These are phyloP conservation scores for Bauhinia variegata DNA, from an alignment of 306 rosid genomes.

Conservation along the genomic window DNA sequence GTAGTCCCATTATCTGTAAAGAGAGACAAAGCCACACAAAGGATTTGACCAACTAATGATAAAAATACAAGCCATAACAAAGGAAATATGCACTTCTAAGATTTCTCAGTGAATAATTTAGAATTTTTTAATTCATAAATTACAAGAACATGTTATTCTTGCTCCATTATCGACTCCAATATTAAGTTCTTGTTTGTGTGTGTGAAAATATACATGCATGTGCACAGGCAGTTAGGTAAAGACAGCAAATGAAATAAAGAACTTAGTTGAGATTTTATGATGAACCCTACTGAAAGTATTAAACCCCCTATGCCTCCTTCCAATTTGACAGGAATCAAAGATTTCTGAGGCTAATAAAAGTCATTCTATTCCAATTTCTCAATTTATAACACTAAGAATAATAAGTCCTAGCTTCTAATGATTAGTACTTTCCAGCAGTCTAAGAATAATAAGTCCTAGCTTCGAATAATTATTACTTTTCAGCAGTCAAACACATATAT, in stretches of 20 bases:
- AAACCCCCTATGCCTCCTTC: conserved; percentile 11
- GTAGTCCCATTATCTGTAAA: too few species aligned
- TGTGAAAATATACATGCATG: not conserved
- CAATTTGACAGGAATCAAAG: conserved; percentile 5
- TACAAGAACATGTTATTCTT: not conserved
- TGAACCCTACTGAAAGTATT: conserved; percentile 13
- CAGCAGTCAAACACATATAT: conserved; percentile 15
- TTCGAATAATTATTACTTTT: conserved; percentile 14
- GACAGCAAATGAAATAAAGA: conserved; percentile 8
- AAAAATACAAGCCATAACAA: too few species aligned
- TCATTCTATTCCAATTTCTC: conserved; percentile 1
- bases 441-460: conserved; percentile 4
- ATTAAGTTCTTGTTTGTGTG: conserved; percentile 2
- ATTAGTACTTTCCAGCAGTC: too few species aligned
- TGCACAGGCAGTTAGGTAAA: not conserved
- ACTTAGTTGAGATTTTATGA: not conserved
- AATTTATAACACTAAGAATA: not conserved
- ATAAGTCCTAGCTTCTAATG: too few species aligned
- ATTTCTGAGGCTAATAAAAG: not conserved
- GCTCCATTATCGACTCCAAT: conserved; percentile 11
- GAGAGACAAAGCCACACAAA: too few species aligned
- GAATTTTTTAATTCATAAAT: too few species aligned
- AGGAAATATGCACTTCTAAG: not conserved
- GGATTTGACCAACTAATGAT: too few species aligned
- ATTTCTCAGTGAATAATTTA: not conserved